These are phyloP conservation scores for Stephania cephalantha DNA, from an alignment of 164 flowering plant species.

Conservation along the genomic window DNA sequence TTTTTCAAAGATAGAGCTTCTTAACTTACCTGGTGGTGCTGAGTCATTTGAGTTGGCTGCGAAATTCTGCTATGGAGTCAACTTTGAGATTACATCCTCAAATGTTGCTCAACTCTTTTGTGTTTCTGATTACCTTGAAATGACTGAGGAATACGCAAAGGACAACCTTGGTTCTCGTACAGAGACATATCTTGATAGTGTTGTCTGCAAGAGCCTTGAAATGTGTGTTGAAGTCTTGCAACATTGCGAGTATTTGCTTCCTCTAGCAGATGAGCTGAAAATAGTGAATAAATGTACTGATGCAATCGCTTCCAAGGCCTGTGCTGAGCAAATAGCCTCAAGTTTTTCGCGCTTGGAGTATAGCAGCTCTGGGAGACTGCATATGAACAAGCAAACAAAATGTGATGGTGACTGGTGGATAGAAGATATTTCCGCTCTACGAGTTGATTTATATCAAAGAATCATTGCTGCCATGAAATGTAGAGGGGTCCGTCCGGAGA, in stretches of 20 bases:
- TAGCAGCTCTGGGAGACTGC: constrained; percentile 85
- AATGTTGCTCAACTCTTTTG: constrained; percentile 83
- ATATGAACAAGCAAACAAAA: constrained; percentile 61
- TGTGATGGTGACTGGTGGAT: constrained; percentile 88
- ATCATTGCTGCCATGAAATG: constrained; percentile 80
- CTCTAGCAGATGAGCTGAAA: constrained; percentile 83
- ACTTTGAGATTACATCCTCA: constrained; percentile 76
- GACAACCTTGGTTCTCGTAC: constrained; percentile 72
- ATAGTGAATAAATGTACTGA: constrained; percentile 68
- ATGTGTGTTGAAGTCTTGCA: constrained; percentile 70
- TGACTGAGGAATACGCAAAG: constrained; percentile 75
- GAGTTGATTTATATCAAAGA: constrained; percentile 66
- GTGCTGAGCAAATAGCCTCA: constrained; percentile 87
- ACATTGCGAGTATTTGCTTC: constrained; percentile 71
- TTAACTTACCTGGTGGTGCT: constrained; percentile 78
- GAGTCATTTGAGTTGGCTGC: constrained; percentile 86
- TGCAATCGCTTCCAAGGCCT: constrained; percentile 84
- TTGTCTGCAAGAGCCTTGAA: constrained; percentile 70
- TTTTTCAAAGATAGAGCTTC: constrained; percentile 56
- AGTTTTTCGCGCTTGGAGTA: constrained; percentile 82
- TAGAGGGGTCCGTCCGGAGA: constrained; percentile 83
- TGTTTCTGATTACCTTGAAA: constrained; percentile 82
- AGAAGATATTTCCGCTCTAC: constrained; percentile 73
- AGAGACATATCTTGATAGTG: constrained; percentile 63
- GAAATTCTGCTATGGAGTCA: constrained; percentile 82